These are phyloP conservation scores for Stephania cephalantha DNA, from an alignment of 164 flowering plant genomes.

Conservation along the genomic window DNA sequence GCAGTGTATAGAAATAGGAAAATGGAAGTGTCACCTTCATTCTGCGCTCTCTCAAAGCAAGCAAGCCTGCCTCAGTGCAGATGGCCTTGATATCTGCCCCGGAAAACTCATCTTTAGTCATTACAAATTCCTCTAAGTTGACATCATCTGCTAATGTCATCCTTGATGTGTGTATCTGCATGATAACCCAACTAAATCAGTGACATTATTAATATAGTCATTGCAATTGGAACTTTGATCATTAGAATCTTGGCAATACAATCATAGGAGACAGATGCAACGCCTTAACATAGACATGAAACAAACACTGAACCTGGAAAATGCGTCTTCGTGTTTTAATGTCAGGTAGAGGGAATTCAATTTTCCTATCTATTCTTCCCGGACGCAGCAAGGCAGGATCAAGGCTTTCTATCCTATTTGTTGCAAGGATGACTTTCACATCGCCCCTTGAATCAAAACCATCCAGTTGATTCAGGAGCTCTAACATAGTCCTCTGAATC, in stretches of 20 bases:
- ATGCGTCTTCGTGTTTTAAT: conserved; percentile 85
- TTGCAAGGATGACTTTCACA: conserved; percentile 92
- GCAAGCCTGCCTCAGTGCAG: conserved; percentile 94
- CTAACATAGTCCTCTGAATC: conserved; percentile 93
- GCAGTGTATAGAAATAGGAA: background rate
- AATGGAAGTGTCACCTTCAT: conserved; percentile 58
- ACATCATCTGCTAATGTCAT: conserved; percentile 95
- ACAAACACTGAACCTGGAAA: conserved; percentile 48
- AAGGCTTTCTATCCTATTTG: conserved; percentile 81
- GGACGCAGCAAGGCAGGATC: conserved; percentile 95
- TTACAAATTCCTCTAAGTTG: conserved; percentile 87
- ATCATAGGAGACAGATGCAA: background rate
- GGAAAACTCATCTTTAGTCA: conserved; percentile 90
- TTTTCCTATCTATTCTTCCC: conserved; percentile 85
- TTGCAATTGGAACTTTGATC: too few relatives aligned
- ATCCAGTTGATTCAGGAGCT: conserved; percentile 82
- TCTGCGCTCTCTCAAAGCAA: conserved; percentile 85
- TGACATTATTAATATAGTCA: background rate
- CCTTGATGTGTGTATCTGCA: conserved; percentile 81
- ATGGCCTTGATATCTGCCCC: conserved; percentile 96
- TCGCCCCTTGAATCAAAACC: conserved; percentile 95
- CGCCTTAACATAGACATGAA: background rate
- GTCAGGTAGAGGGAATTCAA: conserved; percentile 93
- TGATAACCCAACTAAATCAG: background rate
- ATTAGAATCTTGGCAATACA: background rate